Base-by-base conservation (phyloP, 192 early-diverging fungal species). In the Linnemannia zychae region DNA sequence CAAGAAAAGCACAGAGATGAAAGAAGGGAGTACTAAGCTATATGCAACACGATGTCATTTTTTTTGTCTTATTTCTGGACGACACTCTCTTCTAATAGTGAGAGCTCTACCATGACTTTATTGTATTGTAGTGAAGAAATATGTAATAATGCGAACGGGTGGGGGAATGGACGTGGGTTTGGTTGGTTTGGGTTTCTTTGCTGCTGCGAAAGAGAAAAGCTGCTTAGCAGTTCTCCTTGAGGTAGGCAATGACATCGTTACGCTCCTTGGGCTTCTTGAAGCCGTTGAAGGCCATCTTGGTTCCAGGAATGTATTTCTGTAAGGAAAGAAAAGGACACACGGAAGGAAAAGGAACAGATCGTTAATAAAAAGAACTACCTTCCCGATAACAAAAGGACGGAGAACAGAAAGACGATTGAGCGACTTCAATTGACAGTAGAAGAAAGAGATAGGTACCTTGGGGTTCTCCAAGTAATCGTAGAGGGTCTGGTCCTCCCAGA, bases 391-490 rank as follows among this genome's bases (percentile, higher is more conserved):
- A 57, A 50, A 50, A 50, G 16, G 3, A 48, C 20, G 38, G 20
- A n/a, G 2, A 20, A 33, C 22, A 46, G 44, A 28, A 50, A 4
- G 7, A 1, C n/a, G 33, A 72, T 50, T 34, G 33, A 17, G 40
- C 15, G 33, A 6, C 36, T 7, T 52, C 18, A 28, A 22, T n/a
- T 18, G 20, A 36, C 3, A 63, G 9, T 24, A 34, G 11, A 74
- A 28, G 44, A 63, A 31, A 31, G 33, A 46, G n/a, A n/a, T n/a
- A n/a, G n/a, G n/a, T 77, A 77, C 95, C 97, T 98, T 99, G 77
- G 98, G 97, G 94, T 99, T 98, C 94, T 97, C 96, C 60, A 96
- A 93, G 92, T 99, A 99, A 37, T 94, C 91, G 87, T 97, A 98
- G 83, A 99, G 93, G 69, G 96, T 94, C 72, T 99, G 88, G 74